Conservation (phyloP, 1,284 basidiomycete species). For the Ceratobasidium sp. region DNA sequence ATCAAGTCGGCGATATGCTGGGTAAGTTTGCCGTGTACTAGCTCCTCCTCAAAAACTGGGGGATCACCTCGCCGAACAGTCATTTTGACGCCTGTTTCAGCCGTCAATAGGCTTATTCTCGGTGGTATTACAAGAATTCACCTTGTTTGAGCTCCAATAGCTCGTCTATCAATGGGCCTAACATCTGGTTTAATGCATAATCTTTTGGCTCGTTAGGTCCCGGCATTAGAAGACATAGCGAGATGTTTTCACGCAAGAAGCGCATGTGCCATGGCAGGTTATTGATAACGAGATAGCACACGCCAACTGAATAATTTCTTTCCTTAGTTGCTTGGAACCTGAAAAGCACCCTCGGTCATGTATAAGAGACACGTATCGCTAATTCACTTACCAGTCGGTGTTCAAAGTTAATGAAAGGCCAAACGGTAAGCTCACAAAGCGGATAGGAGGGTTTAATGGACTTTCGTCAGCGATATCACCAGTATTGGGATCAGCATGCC, state of each 20-base stretch:
- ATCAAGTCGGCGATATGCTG: slow-evolving; percentile 1
- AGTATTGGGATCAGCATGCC: not conserved
- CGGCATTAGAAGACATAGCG: slow-evolving; percentile 12
- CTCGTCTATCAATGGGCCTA: slow-evolving; percentile 25
- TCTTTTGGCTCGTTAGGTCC: slow-evolving; percentile 25
- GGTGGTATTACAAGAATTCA: not conserved
- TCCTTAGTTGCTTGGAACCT: slow-evolving; percentile 38
- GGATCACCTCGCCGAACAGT: not conserved
- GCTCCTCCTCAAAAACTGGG: not conserved
- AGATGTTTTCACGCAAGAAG: slow-evolving; percentile 24
- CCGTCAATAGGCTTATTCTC: too few species aligned
- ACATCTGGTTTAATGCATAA: slow-evolving; percentile 15
- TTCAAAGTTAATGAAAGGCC: slow-evolving; percentile 24
- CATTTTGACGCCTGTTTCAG: not conserved
- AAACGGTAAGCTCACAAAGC: slow-evolving; percentile 17
- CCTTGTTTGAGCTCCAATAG: slow-evolving; percentile 7
- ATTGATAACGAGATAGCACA: slow-evolving; percentile 23
- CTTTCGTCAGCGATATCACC: not conserved
- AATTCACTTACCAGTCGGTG: slow-evolving; percentile 22
- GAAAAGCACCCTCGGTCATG: not conserved
- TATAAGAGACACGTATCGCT: not conserved
- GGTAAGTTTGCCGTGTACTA: not conserved
- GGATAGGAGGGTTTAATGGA: not conserved
- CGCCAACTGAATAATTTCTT: slow-evolving; percentile 12
- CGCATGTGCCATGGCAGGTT: slow-evolving; percentile 34